Percentiles rank a stretch among this genome's conserved stretches.
Evolutionary conservation across 257 asterid species (phyloP).

Genomic region (Solanum medicagineum): DNA sequence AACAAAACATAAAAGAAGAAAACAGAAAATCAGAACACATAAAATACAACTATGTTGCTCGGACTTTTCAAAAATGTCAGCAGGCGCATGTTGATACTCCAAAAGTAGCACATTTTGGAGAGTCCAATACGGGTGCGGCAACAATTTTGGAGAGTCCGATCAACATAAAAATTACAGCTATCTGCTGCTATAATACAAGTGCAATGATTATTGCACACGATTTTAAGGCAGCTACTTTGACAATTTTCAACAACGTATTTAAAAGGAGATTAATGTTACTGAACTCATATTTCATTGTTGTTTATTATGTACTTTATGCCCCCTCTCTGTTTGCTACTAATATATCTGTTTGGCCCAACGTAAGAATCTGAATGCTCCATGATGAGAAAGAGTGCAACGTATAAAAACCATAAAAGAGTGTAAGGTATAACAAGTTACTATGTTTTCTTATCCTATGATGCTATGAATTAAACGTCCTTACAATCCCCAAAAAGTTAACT

Average conservation of each 20-base stretch:
- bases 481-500: neutral
- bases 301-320: neutral
- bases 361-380: neutral
- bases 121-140: too few species aligned
- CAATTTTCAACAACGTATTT: neutral
- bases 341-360: neutral
- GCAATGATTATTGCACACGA: neutral
- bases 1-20: neutral
- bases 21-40: neutral
- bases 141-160: too few species aligned
- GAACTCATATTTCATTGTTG: neutral
- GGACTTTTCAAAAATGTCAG: too few species aligned
- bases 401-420: neutral
- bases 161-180: too few species aligned
- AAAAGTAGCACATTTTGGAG: too few species aligned
- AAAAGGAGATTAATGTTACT: neutral
- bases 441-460: neutral
- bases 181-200: neutral
- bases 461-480: neutral
- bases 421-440: neutral
- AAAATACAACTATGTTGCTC: neutral
- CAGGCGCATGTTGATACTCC: too few species aligned
- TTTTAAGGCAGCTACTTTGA: neutral
- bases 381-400: neutral
- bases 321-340: neutral